phyloP scores from a whole-genome alignment of 306 rosid species.

The Trichosanthes truncata region DNA sequence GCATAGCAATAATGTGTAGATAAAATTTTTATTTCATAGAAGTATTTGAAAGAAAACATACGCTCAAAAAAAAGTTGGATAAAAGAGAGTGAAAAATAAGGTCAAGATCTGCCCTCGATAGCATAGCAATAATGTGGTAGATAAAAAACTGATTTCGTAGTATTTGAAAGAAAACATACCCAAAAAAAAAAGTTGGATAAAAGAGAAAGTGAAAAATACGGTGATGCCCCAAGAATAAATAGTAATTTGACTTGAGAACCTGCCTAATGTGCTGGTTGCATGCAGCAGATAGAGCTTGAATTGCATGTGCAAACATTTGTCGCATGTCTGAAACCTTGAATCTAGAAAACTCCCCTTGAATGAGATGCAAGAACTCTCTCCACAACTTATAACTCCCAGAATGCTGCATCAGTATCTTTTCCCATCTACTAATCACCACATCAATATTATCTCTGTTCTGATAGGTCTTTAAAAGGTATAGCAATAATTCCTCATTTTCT shows the following conservation, averaged over 20 bases:
- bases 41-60: not conserved
- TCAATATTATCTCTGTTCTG: slow-evolving; percentile 69
- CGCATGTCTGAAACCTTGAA: slow-evolving; percentile 86
- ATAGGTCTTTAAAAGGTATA: slow-evolving; percentile 74
- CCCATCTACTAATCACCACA: slow-evolving; percentile 72
- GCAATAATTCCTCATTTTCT: slow-evolving; percentile 66
- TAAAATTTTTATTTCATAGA: not conserved
- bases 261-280: slow-evolving; percentile 89
- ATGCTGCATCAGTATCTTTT: slow-evolving; percentile 68
- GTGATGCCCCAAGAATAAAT: not conserved
- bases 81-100: not conserved
- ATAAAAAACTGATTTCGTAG: not conserved
- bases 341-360: slow-evolving; percentile 86
- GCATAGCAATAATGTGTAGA: not conserved
- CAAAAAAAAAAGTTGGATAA: not conserved
- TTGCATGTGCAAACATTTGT: slow-evolving; percentile 80
- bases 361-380: slow-evolving; percentile 73
- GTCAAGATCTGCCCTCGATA: not conserved
- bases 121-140: not conserved
- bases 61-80: not conserved
- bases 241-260: slow-evolving; percentile 56
- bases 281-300: slow-evolving; percentile 84
- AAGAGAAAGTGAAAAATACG: not conserved
- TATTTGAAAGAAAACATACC: not conserved
- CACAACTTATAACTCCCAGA: slow-evolving; percentile 67